Conservation (phyloP, 2,329 filamentous ascomycete genomes). For the Diaporthe velutina region DNA sequence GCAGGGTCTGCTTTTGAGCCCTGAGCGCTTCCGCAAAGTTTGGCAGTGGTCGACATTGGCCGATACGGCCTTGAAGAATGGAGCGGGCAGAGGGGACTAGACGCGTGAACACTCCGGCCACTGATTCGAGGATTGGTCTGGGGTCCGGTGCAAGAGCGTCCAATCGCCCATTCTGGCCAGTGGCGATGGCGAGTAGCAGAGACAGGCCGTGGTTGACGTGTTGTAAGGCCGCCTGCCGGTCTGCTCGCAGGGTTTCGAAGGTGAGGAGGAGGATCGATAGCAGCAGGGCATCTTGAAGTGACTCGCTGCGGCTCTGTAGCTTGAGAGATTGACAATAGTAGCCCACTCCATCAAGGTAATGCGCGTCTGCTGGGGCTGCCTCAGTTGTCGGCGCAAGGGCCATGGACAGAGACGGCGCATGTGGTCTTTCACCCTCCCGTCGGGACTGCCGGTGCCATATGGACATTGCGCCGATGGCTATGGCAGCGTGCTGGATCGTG, state of each 20-base stretch:
- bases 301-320: slow-evolving; percentile 42
- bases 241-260: slow-evolving; percentile 43
- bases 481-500: slow-evolving; percentile 15
- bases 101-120: slow-evolving; percentile 2
- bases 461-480: slow-evolving; percentile 14
- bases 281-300: slow-evolving; percentile 42
- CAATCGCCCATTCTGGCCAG: slow-evolving; percentile 41
- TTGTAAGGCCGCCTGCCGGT: slow-evolving; percentile 39
- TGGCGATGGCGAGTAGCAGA: slow-evolving; percentile 44
- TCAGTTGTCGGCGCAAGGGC: background rate
- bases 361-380: slow-evolving; percentile 33
- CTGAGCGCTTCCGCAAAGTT: slow-evolving; percentile 42
- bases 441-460: background rate
- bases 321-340: slow-evolving; percentile 53
- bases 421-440: background rate
- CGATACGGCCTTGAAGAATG: slow-evolving; percentile 43
- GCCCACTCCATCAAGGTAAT: slow-evolving; percentile 51
- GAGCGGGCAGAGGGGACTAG: slow-evolving; percentile 36
- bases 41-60: slow-evolving; percentile 43
- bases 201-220: slow-evolving; percentile 17
- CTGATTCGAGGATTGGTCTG: slow-evolving; percentile 7
- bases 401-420: background rate
- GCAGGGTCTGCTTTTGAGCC: slow-evolving; percentile 43
- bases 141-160: background rate
- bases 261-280: slow-evolving; percentile 49